A percentile compares a stretch with the other conserved stretches of the same genome.
phyloP scores from a whole-genome alignment of 352 stramenopile species.

The Phytopythium boreale region DNA sequence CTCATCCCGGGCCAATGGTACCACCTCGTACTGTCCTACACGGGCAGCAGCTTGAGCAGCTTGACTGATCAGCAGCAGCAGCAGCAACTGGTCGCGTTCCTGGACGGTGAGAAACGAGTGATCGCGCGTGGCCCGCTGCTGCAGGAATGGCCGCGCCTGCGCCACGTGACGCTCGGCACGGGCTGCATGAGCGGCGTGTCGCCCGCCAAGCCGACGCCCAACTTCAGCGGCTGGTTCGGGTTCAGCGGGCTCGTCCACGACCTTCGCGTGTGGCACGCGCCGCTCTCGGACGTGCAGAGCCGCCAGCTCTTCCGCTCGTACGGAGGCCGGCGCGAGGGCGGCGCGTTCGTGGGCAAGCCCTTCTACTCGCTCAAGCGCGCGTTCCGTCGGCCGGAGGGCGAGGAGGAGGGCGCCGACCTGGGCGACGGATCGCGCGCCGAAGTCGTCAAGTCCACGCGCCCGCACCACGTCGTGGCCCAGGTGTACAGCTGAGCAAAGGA shows the following conservation, averaged over 20 bases:
- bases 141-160: constrained; percentile 43
- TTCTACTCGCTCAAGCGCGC: constrained; percentile 52
- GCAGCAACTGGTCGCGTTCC: constrained; percentile 38
- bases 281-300: constrained; percentile 43
- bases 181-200: constrained; percentile 58
- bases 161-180: constrained; percentile 52
- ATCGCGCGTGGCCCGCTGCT: constrained; percentile 34
- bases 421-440: constrained; percentile 14
- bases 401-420: constrained; percentile 5
- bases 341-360: constrained; percentile 47
- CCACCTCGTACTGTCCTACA: constrained; percentile 60
- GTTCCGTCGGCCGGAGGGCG: constrained; percentile 8
- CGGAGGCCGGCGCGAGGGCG: constrained; percentile 16
- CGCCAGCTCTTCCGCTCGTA: constrained; percentile 51
- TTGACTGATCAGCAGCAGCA: constrained; percentile 5
- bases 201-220: constrained; percentile 44
- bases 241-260: constrained; percentile 69
- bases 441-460: constrained; percentile 44
- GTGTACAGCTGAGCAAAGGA: constrained; percentile 37
- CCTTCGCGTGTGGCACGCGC: constrained; percentile 45
- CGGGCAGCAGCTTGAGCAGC: constrained; percentile 1
- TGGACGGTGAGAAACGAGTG: constrained; percentile 57
- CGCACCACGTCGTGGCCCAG: constrained; percentile 61
- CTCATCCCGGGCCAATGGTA: constrained; percentile 62
- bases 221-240: constrained; percentile 68